Base-by-base conservation (phyloP, 108 stramenopile genomes). In the Nitzschia sp. region DNA sequence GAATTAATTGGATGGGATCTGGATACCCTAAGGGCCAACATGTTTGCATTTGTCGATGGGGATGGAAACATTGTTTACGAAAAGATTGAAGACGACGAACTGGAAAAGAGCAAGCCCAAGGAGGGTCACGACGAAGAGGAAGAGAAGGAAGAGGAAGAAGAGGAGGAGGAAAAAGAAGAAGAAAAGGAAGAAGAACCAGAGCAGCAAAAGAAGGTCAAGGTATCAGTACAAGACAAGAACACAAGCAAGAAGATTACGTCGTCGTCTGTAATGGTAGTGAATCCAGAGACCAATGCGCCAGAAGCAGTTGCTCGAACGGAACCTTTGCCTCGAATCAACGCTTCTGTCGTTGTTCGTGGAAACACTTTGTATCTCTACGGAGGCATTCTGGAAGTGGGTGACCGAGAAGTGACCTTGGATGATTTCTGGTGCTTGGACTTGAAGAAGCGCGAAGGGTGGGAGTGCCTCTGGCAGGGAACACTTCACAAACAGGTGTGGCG, bases 401-500 rank as follows among this genome's bases (percentile, higher is more conserved):
- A 95, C 70, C 70, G 94, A 48, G 94, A 95, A 67, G 84, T 95
- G 34, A 95, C 94, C 25, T 69, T 95, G 43, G 94, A 95, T 73
- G 94, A 95, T 64, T 78, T 87, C 29, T 95, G 94, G 94, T 68
- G 83, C 15, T 65, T 95, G 34, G 94, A 95, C 67, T 55, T 95
- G 57, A 80, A 81, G 21, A 92, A 93, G 64, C 79, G 91, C 55
- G 86, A 91, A 17, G 65, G 80, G 51, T 95, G 94, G 94, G 80
- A 84, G 25, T 95, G 94, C 44, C 65, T 93, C 26, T 92, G 82
- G 77, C 77, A 75, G 22, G 94, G 94, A 58, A 81, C 84, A 12
- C 93, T 95, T 90, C 87, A 95, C 74, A 82, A 82, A 19, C 91
- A 91, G 77, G 89, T 93, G 7, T 95, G 94, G 94, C 77, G 84